phyloP scores from a whole-genome alignment of 805 yeast species.

The Torulaspora quercuum region DNA sequence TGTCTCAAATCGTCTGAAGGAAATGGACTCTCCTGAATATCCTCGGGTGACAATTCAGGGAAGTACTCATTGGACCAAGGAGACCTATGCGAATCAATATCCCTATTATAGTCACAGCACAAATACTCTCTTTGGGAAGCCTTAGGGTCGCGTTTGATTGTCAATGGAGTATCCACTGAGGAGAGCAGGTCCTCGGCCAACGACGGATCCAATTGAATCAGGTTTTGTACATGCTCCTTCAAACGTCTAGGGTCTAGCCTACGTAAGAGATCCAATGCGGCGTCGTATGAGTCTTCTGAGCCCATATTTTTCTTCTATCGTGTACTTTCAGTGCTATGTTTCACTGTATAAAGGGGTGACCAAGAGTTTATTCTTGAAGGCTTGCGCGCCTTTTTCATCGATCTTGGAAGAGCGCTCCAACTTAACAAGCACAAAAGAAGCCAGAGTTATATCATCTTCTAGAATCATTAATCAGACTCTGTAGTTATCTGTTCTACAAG shows the following conservation, averaged over 20 bases:
- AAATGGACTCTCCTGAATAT: constrained; percentile 64
- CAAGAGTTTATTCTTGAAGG: too few species aligned
- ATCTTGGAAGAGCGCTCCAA: too few species aligned
- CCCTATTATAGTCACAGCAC: constrained; percentile 92
- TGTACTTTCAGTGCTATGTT: too few species aligned
- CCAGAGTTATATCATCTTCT: too few species aligned
- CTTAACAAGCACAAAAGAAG: too few species aligned
- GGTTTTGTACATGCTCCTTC: constrained; percentile 43
- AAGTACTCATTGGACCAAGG: constrained; percentile 81
- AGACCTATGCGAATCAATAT: constrained; percentile 85
- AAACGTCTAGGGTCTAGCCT: constrained; percentile 69
- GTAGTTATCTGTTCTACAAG: too few species aligned
- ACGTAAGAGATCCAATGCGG: constrained; percentile 73
- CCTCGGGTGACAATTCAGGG: constrained; percentile 41
- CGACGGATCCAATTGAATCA: constrained; percentile 51
- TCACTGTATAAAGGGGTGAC: too few species aligned
- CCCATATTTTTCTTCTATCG: too few species aligned
- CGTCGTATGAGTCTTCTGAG: constrained; percentile 47
- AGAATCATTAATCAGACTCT: too few species aligned
- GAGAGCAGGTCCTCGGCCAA: constrained; percentile 84
- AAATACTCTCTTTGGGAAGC: constrained; percentile 56
- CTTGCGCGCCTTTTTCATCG: too few species aligned
- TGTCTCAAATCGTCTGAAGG: constrained; percentile 67
- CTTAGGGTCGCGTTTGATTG: constrained; percentile 32
- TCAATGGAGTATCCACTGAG: constrained; percentile 81